phyloP scores from a whole-genome alignment of 148 eudicot genomes.

The Euryodendron excelsum region DNA sequence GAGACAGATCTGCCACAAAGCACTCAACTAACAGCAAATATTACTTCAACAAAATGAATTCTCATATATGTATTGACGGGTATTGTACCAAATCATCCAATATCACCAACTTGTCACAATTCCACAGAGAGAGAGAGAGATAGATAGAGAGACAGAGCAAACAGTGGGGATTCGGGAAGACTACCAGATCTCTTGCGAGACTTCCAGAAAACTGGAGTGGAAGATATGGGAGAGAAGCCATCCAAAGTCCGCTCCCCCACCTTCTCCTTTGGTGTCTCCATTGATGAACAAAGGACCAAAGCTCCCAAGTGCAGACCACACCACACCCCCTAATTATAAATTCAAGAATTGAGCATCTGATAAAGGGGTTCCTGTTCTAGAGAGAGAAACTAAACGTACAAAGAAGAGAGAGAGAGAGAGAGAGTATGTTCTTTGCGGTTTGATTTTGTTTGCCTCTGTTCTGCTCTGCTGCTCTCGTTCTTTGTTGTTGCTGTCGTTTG shows the following conservation, averaged over 20 bases:
- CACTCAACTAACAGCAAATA: not conserved
- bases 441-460: not conserved
- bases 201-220: slow-evolving; percentile 7
- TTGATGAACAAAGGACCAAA: not conserved
- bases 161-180: not conserved
- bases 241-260: not conserved
- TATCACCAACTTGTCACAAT: not conserved
- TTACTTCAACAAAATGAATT: not conserved
- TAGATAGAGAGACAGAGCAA: too few species aligned
- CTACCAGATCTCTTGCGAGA: not conserved
- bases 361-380: not conserved
- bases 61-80: not conserved
- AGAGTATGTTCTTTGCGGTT: not conserved
- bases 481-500: too few species aligned
- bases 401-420: not conserved
- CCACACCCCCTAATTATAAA: not conserved
- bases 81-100: not conserved
- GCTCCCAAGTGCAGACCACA: too few species aligned
- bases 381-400: not conserved
- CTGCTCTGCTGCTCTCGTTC: too few species aligned
- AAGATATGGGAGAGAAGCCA: slow-evolving; percentile 14
- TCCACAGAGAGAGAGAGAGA: not conserved
- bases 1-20: not conserved
- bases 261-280: not conserved
- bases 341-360: not conserved